Evolutionary conservation across 2,329 filamentous ascomycete genomes (phyloP).

Genomic region (Aspergillus sclerotialis): DNA sequence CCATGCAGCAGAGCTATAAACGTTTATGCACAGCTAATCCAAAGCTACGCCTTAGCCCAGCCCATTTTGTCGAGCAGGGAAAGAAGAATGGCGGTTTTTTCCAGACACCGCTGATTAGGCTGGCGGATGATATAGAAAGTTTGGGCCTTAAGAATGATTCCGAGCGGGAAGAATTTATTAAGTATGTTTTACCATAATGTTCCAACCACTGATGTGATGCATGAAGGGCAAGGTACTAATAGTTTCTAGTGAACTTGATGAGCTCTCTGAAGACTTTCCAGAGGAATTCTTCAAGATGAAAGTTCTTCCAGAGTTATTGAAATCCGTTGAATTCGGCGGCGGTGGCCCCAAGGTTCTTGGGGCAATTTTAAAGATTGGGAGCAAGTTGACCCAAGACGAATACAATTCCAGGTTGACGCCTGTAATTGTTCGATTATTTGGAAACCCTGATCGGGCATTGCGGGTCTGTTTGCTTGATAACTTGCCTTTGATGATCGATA

Average conservation of each 20-base stretch:
- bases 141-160: slow-evolving; percentile 78
- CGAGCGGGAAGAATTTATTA: slow-evolving; percentile 78
- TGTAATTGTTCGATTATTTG: slow-evolving; percentile 78
- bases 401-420: slow-evolving; percentile 80
- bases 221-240: slow-evolving; percentile 13
- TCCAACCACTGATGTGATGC: no score
- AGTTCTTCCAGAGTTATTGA: slow-evolving; percentile 88
- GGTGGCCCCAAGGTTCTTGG: slow-evolving; percentile 86
- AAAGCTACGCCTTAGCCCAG: slow-evolving; percentile 76
- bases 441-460: slow-evolving; percentile 84
- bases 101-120: slow-evolving; percentile 81
- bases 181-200: slow-evolving; percentile 39
- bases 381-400: slow-evolving; percentile 81
- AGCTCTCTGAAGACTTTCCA: slow-evolving; percentile 86
- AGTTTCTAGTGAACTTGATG: slow-evolving; percentile 60
- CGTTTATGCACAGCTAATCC: slow-evolving; percentile 82
- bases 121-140: slow-evolving; percentile 89
- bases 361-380: slow-evolving; percentile 83
- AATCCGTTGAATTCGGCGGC: slow-evolving; percentile 96
- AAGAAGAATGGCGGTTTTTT: slow-evolving; percentile 79
- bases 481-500: slow-evolving; percentile 83
- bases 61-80: slow-evolving; percentile 85
- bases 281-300: slow-evolving; percentile 99
- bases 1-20: slow-evolving; percentile 88
- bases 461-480: slow-evolving; percentile 87